Evolutionary conservation across 116 monocot species (phyloP), one percentile per base, ranked within the genome.

Genomic region (Dioscorea cayenensis): DNA sequence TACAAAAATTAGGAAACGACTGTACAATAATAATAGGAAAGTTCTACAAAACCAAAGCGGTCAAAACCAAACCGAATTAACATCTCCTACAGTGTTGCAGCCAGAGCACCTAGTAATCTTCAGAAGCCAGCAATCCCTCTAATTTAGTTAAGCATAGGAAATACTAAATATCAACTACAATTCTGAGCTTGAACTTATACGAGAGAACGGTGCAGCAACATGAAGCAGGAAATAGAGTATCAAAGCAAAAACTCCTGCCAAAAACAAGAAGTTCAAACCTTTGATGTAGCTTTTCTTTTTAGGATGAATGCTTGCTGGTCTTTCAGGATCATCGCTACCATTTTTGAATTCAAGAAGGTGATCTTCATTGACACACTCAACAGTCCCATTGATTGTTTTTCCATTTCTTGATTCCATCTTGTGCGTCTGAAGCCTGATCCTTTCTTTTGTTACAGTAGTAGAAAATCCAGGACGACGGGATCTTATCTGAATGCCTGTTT

Each of bases 341-440:
- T 66, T 63, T 66, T 13, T 50, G 19, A 68, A 22, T 28, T 66
- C 65, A 29, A 76, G 69, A 49, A 25, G 65, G 48, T 51, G 75
- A 58, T 77, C 66, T n/a, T 66, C 59, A 11, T 68, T 71, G 7
- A 67, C 77, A 65, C 79, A 63, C 43, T 81, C 32, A n/a, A 87
- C 48, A 7, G 79, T 87, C 50, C 82, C 74, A 35, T 81, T 77
- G 3, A 74, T 48, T 10, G 78, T 51, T 63, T 63, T 74, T n/a
- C 64, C 7, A 10, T 77, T 84, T 19, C 72, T 80, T 50, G 77
- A 59, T 68, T 80, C 86, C 83, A 85, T 85, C 75, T 85, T 89
- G 77, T 71, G 74, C n/a, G 79, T 80, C 69, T 84, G 83, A 36
- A 89, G 78, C 17, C n/a, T 83, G 38, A 80, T 75, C 51, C 48